phyloP scores from a whole-genome alignment of 2,329 filamentous ascomycete genomes.

The Aspergillus cejpii region DNA sequence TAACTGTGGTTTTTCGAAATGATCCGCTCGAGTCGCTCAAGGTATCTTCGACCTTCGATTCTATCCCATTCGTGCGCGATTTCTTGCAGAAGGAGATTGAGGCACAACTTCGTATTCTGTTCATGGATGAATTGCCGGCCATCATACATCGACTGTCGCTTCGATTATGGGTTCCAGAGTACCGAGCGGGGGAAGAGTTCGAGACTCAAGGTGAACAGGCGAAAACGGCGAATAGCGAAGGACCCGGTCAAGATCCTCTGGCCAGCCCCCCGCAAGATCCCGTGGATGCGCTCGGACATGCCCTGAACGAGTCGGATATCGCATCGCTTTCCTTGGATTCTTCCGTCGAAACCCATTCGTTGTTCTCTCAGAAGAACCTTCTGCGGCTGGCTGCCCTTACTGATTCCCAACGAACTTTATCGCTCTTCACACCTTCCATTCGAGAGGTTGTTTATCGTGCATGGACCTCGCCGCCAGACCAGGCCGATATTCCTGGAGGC shows the following conservation, averaged over 20 bases:
- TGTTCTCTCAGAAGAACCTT: conserved; percentile 94
- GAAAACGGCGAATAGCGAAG: conserved; percentile 49
- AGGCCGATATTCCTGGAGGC: conserved; percentile 49
- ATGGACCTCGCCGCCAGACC: conserved; percentile 74
- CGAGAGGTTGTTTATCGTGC: conserved; percentile 84
- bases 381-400: conserved; percentile 73
- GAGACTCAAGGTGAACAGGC: conserved; percentile 37
- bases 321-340: conserved; percentile 72
- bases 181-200: conserved; percentile 60
- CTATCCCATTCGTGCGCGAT: conserved; percentile 95
- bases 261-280: conserved; percentile 73
- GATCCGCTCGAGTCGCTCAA: conserved; percentile 96
- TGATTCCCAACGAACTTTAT: conserved; percentile 83
- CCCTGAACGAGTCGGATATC: conserved; percentile 66
- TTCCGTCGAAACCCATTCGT: conserved; percentile 71
- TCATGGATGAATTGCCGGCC: conserved; percentile 96
- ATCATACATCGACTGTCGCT: conserved; percentile 92
- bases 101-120: conserved; percentile 79
- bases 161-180: conserved; percentile 82
- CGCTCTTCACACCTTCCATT: conserved; percentile 86
- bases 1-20: conserved; percentile 95
- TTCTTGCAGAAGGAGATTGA: conserved; percentile 96
- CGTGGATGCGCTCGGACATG: conserved; percentile 71
- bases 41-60: conserved; percentile 97
- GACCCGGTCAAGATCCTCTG: conserved; percentile 69